These are phyloP conservation scores for Nepenthes gracilis DNA, from an alignment of 148 eudicot species.

Conservation along the genomic window DNA sequence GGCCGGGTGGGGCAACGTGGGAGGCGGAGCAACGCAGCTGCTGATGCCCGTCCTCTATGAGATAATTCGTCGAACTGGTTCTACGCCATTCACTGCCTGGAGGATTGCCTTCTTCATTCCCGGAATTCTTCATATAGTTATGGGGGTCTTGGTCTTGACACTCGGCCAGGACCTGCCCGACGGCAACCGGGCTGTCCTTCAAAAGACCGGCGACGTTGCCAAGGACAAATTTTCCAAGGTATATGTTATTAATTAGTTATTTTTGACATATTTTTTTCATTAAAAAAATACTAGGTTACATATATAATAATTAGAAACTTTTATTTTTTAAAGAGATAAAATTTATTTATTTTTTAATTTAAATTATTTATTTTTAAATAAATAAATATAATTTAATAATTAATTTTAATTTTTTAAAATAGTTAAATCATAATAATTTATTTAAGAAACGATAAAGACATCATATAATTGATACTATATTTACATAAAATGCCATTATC, in stretches of 20 bases:
- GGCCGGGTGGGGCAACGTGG: constrained; percentile 47
- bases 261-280: neutral
- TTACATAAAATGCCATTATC: no score
- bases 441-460: no score
- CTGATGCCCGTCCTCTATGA: constrained; percentile 39
- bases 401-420: no score
- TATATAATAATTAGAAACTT: no score
- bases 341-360: neutral
- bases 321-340: no score
- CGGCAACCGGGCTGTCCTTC: constrained; percentile 30
- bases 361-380: neutral
- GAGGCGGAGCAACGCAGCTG: constrained; percentile 44
- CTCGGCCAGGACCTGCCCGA: constrained; percentile 41
- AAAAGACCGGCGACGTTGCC: constrained; percentile 32
- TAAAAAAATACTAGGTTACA: neutral
- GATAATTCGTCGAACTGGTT: constrained; percentile 19
- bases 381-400: no score
- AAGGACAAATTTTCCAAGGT: constrained; percentile 47
- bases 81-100: constrained; percentile 46
- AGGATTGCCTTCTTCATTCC: constrained; percentile 41
- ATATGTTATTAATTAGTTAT: no score
- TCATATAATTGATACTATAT: no score
- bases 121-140: constrained; percentile 30
- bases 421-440: no score
- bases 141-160: constrained; percentile 30